Evolutionary conservation across 495 filamentous ascomycete genomes (phyloP).

Genomic region (Penicillium nucicola): DNA sequence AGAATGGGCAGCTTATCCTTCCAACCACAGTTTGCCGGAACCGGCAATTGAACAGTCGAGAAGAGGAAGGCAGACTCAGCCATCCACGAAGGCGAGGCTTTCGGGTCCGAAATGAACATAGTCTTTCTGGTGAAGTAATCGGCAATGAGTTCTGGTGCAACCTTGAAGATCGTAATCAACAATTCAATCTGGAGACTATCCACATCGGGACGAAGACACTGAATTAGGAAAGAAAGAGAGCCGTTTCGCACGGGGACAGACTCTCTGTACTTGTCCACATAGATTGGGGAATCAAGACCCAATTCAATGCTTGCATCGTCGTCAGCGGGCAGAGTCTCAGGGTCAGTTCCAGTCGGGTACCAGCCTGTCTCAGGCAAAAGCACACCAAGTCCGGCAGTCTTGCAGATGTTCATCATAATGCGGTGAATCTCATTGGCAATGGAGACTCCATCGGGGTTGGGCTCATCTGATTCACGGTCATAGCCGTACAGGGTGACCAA

Average conservation of each 20-base stretch:
- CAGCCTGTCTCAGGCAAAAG: constrained; percentile 65
- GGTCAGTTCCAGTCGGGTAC: constrained; percentile 67
- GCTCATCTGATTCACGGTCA: constrained; percentile 37
- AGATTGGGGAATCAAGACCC: constrained; percentile 63
- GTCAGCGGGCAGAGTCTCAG: constrained; percentile 40
- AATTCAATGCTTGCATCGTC: constrained; percentile 57
- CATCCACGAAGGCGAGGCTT: constrained; percentile 88
- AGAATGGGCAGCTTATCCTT: constrained; percentile 46
- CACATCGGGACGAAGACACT: constrained; percentile 78
- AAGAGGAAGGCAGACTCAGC: constrained; percentile 87
- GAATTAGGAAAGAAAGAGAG: constrained; percentile 69
- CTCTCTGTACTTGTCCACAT: constrained; percentile 62
- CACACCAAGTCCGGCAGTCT: constrained; percentile 64
- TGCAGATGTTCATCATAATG: constrained; percentile 71
- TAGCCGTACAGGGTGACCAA: constrained; percentile 73
- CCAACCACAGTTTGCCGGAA: constrained; percentile 68
- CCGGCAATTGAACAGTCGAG: constrained; percentile 66
- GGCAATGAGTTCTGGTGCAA: constrained; percentile 78
- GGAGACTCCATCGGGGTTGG: constrained; percentile 28
- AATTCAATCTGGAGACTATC: constrained; percentile 79
- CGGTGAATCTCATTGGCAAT: constrained; percentile 64
- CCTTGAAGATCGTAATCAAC: constrained; percentile 71
- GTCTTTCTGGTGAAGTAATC: constrained; percentile 79
- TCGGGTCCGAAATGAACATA: constrained; percentile 84
- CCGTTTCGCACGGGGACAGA: constrained; percentile 72